Conservation (phyloP, 192 early-diverging fungal species). For the Podila clonocystis region DNA sequence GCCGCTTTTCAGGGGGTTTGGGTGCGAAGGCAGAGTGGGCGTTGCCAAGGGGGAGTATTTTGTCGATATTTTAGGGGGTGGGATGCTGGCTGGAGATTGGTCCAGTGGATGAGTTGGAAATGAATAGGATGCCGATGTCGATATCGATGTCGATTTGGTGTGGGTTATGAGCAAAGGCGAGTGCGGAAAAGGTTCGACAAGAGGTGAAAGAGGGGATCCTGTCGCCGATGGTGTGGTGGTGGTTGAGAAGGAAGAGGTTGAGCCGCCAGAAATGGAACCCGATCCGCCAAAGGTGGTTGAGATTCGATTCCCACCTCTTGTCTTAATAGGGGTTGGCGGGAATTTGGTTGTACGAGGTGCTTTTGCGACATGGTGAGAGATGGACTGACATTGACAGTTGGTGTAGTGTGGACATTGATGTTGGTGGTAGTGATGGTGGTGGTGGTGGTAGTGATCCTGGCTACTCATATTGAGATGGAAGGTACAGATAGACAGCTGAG, state of each 20-base stretch:
- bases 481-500: too few relatives aligned
- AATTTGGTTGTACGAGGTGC: neutral
- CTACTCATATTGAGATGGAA: too few relatives aligned
- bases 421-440: neutral
- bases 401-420: too few relatives aligned
- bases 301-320: slow-evolving; percentile 5
- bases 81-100: neutral
- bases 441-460: too few relatives aligned
- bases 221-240: slow-evolving; percentile 13
- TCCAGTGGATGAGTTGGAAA: neutral
- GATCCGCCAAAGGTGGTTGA: slow-evolving; percentile 45
- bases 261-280: slow-evolving; percentile 22
- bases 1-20: slow-evolving; percentile 21
- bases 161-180: neutral
- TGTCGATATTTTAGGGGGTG: neutral
- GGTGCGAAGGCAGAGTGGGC: neutral
- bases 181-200: neutral
- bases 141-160: neutral
- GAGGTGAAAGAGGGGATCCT: slow-evolving; percentile 20
- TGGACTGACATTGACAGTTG: neutral
- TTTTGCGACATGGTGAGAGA: neutral
- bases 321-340: neutral
- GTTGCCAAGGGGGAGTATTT: neutral
- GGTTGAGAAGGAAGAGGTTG: neutral
- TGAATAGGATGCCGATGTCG: neutral